Conservation (phyloP, 805 yeast genomes). For the Saturnispora besseyi region DNA sequence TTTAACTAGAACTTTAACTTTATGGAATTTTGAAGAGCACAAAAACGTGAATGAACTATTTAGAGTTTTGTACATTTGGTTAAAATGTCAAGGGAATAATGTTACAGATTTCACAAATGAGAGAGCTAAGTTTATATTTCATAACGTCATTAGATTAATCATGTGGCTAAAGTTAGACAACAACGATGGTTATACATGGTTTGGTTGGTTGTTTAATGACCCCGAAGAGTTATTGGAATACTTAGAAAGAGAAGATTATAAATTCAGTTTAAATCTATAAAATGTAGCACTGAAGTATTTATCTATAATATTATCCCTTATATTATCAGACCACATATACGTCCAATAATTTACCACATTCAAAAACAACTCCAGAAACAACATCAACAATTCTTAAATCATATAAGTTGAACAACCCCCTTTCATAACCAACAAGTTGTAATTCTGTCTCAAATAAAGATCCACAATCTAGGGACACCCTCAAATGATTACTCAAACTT, state of each 20-base stretch:
- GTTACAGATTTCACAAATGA: conserved; percentile 8
- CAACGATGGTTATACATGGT: conserved; percentile 16
- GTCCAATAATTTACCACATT: conserved; percentile 61
- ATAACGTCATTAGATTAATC: conserved; percentile 17
- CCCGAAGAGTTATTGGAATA: conserved; percentile 19
- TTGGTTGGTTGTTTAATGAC: conserved; percentile 25
- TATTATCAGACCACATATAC: conserved; percentile 41
- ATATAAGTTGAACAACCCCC: conserved; percentile 55
- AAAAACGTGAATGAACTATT: conserved; percentile 2
- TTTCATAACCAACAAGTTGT: conserved; percentile 48
- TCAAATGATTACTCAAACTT: conserved; percentile 55
- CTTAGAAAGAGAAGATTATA: conserved; percentile 12
- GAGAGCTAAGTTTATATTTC: conserved; percentile 14
- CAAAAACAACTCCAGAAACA: conserved; percentile 55
- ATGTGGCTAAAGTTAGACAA: conserved; percentile 19
- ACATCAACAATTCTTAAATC: conserved; percentile 62
- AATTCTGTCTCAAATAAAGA: conserved; percentile 58
- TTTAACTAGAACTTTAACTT: conserved; percentile 10
- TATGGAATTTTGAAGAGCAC: conserved; percentile 9
- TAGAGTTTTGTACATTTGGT: conserved; percentile 22
- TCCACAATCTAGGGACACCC: conserved; percentile 50
- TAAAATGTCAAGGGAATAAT: conserved; percentile 18
- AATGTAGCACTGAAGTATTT: not conserved
- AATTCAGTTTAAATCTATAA: conserved; percentile 3
- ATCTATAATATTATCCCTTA: not conserved